Evolutionary conservation across 1,284 basidiomycete genomes (phyloP).

Genomic region (Ustilago hordei): DNA sequence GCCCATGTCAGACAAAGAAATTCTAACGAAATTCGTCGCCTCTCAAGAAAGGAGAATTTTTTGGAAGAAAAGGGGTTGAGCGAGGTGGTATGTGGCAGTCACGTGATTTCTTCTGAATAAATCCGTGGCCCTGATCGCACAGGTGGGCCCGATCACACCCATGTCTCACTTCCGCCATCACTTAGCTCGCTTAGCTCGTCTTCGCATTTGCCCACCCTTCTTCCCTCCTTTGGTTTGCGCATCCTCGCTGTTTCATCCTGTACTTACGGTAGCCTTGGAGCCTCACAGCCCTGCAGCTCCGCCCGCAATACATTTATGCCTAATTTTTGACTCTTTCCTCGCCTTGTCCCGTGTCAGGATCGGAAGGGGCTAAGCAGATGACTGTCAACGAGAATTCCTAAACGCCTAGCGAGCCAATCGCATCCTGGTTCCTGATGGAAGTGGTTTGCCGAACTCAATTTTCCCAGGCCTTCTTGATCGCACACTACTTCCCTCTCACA

Average conservation of each 20-base stretch:
- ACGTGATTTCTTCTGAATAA: too few species aligned
- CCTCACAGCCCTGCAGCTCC: too few species aligned
- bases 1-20: slow-evolving; percentile 14
- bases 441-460: slow-evolving; percentile 14
- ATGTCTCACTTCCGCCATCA: too few species aligned
- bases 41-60: neutral
- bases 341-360: neutral
- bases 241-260: too few species aligned
- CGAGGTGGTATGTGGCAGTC: neutral
- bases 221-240: too few species aligned
- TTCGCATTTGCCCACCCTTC: too few species aligned
- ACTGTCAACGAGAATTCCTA: neutral
- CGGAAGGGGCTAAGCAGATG: neutral
- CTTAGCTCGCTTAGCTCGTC: too few species aligned
- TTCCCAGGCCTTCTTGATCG: slow-evolving; percentile 14
- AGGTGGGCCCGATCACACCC: too few species aligned
- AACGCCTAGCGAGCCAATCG: slow-evolving; percentile 5
- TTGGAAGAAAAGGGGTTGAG: slow-evolving; percentile 5
- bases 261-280: too few species aligned
- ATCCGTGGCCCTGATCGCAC: too few species aligned
- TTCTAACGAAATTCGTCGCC: neutral
- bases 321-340: too few species aligned
- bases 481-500: neutral
- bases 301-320: too few species aligned
- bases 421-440: slow-evolving; percentile 25